These are phyloP conservation scores for Xylaria sp. DNA, from an alignment of 2,329 filamentous ascomycete species.

Conservation along the genomic window DNA sequence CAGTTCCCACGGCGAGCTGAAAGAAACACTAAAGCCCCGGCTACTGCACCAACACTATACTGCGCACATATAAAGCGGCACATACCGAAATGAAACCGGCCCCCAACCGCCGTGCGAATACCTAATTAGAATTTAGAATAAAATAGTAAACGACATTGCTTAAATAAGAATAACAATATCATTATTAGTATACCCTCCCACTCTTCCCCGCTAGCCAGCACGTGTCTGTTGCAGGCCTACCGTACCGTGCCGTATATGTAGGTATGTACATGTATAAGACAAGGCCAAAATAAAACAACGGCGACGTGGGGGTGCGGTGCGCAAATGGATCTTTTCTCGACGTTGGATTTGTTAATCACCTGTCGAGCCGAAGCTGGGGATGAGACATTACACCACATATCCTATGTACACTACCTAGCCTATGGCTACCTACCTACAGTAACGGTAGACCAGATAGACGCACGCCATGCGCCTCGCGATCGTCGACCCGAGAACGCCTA, in stretches of 20 bases:
- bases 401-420: too few relatives aligned
- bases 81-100: conserved; percentile 25
- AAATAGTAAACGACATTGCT: too few relatives aligned
- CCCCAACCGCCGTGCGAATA: conserved; percentile 28
- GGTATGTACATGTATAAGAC: conserved; percentile 16
- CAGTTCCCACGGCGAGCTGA: too few relatives aligned
- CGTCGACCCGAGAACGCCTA: conserved; percentile 1
- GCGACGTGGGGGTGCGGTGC: neutral
- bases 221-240: neutral
- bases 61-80: too few relatives aligned
- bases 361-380: conserved; percentile 5
- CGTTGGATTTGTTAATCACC: neutral
- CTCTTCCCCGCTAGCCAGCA: conserved; percentile 27
- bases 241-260: too few relatives aligned
- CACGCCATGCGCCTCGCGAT: neutral
- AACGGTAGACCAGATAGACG: conserved; percentile 13
- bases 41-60: too few relatives aligned
- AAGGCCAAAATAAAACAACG: conserved; percentile 5
- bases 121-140: too few relatives aligned
- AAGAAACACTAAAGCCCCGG: too few relatives aligned
- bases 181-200: conserved; percentile 18
- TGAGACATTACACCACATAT: neutral
- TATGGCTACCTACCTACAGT: neutral
- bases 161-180: neutral
- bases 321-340: neutral